Evolutionary conservation across 768 basidiomycete genomes (phyloP).

Genomic region (Trametes cingulata): DNA sequence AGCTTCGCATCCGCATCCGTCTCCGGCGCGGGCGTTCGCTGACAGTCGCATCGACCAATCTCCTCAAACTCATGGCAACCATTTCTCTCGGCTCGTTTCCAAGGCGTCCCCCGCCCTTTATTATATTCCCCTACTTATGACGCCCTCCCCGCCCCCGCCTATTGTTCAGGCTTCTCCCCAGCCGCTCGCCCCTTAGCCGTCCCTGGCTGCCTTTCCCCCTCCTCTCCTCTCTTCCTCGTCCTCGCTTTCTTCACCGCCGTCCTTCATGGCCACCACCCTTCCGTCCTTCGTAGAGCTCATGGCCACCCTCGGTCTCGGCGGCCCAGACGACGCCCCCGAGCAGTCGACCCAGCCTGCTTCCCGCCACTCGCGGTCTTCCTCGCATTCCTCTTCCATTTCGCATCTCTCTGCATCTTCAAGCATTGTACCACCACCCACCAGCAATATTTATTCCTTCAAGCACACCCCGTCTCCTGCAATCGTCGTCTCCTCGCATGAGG

Average conservation of each 20-base stretch:
- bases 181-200: slow-evolving; percentile 33
- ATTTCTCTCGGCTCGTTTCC: slow-evolving; percentile 30
- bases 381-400: slow-evolving; percentile 32
- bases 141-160: slow-evolving; percentile 10
- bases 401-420: slow-evolving; percentile 28
- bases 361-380: slow-evolving; percentile 47
- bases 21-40: slow-evolving; percentile 8
- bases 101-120: slow-evolving; percentile 23
- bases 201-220: slow-evolving; percentile 8
- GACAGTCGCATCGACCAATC: slow-evolving; percentile 17
- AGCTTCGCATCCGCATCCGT: background rate
- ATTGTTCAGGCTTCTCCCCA: slow-evolving; percentile 15
- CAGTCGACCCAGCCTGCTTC: slow-evolving; percentile 7
- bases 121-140: slow-evolving; percentile 4
- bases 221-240: slow-evolving; percentile 7
- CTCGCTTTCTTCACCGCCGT: slow-evolving; percentile 25
- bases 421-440: slow-evolving; percentile 25
- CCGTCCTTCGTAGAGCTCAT: slow-evolving; percentile 89
- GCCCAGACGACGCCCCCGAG: slow-evolving; percentile 36
- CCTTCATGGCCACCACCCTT: slow-evolving; percentile 65
- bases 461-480: slow-evolving; percentile 28
- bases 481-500: slow-evolving; percentile 28
- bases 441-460: slow-evolving; percentile 23
- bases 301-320: slow-evolving; percentile 76
- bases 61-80: slow-evolving; percentile 30